Conservation (phyloP, 495 filamentous ascomycete species). For the Tuber melanosporum region DNA sequence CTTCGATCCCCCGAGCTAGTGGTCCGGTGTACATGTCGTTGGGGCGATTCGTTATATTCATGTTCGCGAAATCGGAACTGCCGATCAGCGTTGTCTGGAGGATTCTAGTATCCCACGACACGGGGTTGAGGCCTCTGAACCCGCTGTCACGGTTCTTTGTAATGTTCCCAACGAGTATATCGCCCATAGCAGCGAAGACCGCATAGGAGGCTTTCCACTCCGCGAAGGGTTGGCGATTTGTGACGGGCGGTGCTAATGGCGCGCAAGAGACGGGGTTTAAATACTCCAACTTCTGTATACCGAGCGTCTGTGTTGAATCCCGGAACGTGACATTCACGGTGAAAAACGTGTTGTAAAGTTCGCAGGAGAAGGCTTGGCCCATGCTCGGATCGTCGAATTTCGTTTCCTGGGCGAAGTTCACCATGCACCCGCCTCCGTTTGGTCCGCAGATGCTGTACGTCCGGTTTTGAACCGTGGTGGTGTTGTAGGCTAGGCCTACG, state of each 20-base stretch:
- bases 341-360: background rate
- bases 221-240: background rate
- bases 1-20: background rate
- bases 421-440: background rate
- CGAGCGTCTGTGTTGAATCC: background rate
- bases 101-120: background rate
- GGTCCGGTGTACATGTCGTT: background rate
- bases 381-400: background rate
- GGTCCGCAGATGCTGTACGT: background rate
- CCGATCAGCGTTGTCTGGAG: background rate
- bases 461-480: background rate
- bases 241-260: background rate
- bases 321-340: background rate
- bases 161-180: background rate
- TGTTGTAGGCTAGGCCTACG: background rate
- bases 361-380: background rate
- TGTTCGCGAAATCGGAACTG: background rate
- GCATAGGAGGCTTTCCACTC: background rate
- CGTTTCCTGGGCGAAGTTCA: background rate
- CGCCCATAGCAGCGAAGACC: background rate
- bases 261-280: background rate
- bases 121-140: background rate
- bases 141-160: background rate
- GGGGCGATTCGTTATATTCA: background rate
- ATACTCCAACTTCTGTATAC: background rate